A percentile compares a stretch with the other conserved stretches of the same genome.
Evolutionary conservation across 768 basidiomycete genomes (phyloP).

Genomic region (Hypsizygus marmoreus): DNA sequence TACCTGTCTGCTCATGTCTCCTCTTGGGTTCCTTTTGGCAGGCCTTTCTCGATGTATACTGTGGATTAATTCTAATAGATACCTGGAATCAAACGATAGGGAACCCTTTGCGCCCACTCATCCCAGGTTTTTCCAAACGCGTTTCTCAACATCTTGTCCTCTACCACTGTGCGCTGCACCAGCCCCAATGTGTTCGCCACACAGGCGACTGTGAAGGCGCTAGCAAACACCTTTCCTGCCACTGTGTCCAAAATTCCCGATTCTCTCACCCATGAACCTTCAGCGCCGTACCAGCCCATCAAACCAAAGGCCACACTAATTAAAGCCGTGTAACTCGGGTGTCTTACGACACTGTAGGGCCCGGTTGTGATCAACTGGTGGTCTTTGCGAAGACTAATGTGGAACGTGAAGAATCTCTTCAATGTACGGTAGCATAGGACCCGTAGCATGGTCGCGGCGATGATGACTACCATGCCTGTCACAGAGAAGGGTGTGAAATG

Average conservation of each 20-base stretch:
- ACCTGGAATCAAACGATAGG: too few relatives aligned
- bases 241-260: constrained; percentile 13
- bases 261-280: constrained; percentile 16
- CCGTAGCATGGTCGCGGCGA: constrained; percentile 22
- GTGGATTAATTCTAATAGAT: too few relatives aligned
- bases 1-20: too few relatives aligned
- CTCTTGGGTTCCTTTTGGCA: too few relatives aligned
- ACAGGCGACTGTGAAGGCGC: too few relatives aligned
- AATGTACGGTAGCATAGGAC: constrained; percentile 34
- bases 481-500: constrained; percentile 32
- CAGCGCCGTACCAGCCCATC: constrained; percentile 5
- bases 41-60: too few relatives aligned
- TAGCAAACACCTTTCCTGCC: constrained; percentile 4
- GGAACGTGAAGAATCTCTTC: constrained; percentile 42
- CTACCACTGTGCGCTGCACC: too few relatives aligned
- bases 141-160: too few relatives aligned
- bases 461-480: constrained; percentile 23
- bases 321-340: constrained; percentile 31
- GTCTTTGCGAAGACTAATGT: constrained; percentile 31
- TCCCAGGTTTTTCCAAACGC: too few relatives aligned
- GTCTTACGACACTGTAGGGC: constrained; percentile 34
- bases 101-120: too few relatives aligned
- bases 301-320: constrained; percentile 16
- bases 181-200: too few relatives aligned
- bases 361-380: constrained; percentile 31